These are phyloP conservation scores for Nephelium lappaceum DNA, from an alignment of 345 rosid species.

Conservation along the genomic window DNA sequence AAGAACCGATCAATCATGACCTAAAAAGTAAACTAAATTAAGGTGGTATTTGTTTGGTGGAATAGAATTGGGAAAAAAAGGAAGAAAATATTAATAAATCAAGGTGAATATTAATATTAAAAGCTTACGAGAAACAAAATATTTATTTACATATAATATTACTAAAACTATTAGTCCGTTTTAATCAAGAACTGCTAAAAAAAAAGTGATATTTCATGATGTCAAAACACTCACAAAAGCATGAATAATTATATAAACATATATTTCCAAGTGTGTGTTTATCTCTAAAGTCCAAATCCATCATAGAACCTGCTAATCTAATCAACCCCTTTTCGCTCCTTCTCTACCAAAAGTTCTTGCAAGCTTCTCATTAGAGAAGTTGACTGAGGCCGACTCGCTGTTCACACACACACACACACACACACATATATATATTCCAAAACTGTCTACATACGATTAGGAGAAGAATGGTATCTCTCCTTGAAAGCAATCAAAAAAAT, in stretches of 20 bases:
- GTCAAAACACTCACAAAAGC: too few species aligned
- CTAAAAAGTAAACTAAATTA: background rate
- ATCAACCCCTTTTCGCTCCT: background rate
- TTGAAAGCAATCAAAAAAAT: constrained; percentile 37
- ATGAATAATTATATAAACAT: too few species aligned
- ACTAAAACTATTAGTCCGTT: too few species aligned
- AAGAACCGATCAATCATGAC: background rate
- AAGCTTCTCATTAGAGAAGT: background rate
- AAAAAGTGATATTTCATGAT: too few species aligned
- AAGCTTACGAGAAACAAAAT: too few species aligned
- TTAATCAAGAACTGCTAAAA: too few species aligned
- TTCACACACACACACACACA: too few species aligned
- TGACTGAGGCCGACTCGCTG: background rate
- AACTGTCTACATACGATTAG: constrained; percentile 2
- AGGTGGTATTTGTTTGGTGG: background rate
- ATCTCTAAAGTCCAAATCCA: background rate
- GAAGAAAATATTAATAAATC: too few species aligned
- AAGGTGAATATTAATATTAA: too few species aligned
- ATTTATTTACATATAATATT: too few species aligned
- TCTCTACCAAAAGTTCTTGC: background rate
- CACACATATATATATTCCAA: constrained; percentile 17
- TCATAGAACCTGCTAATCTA: background rate
- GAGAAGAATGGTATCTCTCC: constrained; percentile 29
- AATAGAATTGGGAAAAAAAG: too few species aligned
- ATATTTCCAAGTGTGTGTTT: background rate